Base-by-base conservation (phyloP, 306 rosid species). In the Vachellia pachyceras region DNA sequence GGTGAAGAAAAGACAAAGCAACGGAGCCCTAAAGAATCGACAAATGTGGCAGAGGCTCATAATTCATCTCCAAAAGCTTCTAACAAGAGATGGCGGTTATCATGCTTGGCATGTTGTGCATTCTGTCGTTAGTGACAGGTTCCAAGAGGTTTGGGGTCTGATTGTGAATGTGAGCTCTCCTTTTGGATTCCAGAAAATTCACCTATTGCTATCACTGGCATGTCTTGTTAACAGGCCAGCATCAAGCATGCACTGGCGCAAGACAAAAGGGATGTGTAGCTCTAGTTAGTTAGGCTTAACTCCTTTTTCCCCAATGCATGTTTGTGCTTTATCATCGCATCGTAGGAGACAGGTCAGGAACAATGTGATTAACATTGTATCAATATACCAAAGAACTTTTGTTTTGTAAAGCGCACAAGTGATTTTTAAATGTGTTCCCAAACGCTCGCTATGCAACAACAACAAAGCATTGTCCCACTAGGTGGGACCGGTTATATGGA, bases 31-130 rank as follows among this genome's bases (percentile, higher is more conserved):
- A 78, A 79, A 65, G 86, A 72, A 79, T 22, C 87, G 10, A 41
- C 80, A 50, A 60, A 35, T 10, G 72, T 70, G 25, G 63, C 80
- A 69, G 84, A 74, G 77, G 18, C 64, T 14, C 47, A 86, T 3
- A 83, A 83, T 66, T 33, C 82, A 29, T 23, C 50, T 39, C 25
- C 72, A 35, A 46, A 39, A 18, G 14, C 63, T 10, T 36, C 73
- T 6, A 83, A 46, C 25, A 80, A 60, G 50, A 87, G 18, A 64
- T 89, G 95, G 55, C 5, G 18, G 90, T 70, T 86, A 10, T 71
- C 89, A 84, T 92, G 93, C 88, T 89, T 90, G 63, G 14, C 86
- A 63, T 89, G 93, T 22, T 41, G n/a, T 22, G 10, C 50, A 3
- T 68, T 68, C 72, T 86, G 93, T 76, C 47, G 64, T 39, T 85